Base-by-base conservation (phyloP, 345 rosid species). In the Boechera stricta region DNA sequence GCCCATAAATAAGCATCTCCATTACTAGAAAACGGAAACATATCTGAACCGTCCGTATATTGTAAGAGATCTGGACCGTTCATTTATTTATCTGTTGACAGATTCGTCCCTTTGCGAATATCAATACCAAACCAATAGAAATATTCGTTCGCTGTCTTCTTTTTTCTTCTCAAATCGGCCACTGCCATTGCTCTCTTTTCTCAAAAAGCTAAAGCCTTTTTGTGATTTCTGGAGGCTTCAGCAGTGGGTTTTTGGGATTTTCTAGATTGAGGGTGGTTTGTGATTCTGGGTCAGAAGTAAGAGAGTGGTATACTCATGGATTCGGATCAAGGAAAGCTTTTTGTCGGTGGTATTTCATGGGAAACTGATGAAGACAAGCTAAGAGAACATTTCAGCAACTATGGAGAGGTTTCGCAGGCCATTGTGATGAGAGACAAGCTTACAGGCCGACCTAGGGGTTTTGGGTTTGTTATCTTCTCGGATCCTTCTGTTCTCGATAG, bases 281-380 rank as follows among this genome's bases (percentile, higher is more conserved):
- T 57, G 41, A 73, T 52, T 64, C 63, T 65, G 11, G 49, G 60
- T 58, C 10, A 45, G 62, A 45, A 42, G 61, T 12, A 53, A 63
- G 44, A 32, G 60, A 56, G 79, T 57, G 54, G 7, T 18, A 5
- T n/a, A 10, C 2, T 54, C 21, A 84, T 93, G 93, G 90, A 89
- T 72, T 86, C 91, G 35, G 92, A 93, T 85, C 92, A 84, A 74
- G 96, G 96, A 45, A 86, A 90, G 87, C 89, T 92, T 15, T 92
- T 90, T 79, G 86, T 90, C 64, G 96, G 96, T 31, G 98, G 98
- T 69, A 82, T 92, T 67, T 90, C 98, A 45, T 92, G 96, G 98
- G 98, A 92, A 79, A 92, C 96, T 0, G 72, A 64, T 21, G 96
- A 92, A 83, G 96, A 90, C 1, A 87, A 77, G 84, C 87, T 90